Conservation (phyloP, 192 early-diverging fungal species). For the Coemansia sp. region DNA sequence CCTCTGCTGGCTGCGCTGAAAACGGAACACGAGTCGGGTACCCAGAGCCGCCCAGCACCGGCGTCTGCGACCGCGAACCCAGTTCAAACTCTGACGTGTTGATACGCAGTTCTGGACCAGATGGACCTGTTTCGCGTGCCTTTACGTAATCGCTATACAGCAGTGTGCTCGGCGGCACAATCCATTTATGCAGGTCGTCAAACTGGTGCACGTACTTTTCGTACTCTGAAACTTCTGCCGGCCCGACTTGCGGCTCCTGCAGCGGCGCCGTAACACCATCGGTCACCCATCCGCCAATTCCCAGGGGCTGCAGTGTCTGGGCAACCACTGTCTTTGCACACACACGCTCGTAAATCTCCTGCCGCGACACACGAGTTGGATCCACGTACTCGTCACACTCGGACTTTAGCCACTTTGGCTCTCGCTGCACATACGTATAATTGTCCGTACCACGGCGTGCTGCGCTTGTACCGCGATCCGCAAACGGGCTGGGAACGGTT, state of each 20-base stretch:
- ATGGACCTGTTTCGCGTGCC: background rate
- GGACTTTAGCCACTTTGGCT: conserved; percentile 49
- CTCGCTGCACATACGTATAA: conserved; percentile 24
- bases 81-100: conserved; percentile 4
- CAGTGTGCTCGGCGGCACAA: conserved; percentile 36
- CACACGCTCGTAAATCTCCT: conserved; percentile 39
- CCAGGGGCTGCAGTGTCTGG: conserved; percentile 27
- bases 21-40: conserved; percentile 2
- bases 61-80: conserved; percentile 24
- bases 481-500: conserved; percentile 41
- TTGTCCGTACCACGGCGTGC: background rate
- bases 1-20: conserved; percentile 12
- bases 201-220: conserved; percentile 58
- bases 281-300: conserved; percentile 49
- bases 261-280: conserved; percentile 49
- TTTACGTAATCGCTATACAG: conserved; percentile 42
- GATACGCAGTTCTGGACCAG: background rate
- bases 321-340: conserved; percentile 37
- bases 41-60: conserved; percentile 13
- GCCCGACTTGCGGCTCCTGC: conserved; percentile 59
- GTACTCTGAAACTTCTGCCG: conserved; percentile 59
- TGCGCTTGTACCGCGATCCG: conserved; percentile 18
- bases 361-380: conserved; percentile 30
- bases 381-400: conserved; percentile 31
- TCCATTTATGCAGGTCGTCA: conserved; percentile 45